Evolutionary conservation across 2,329 filamentous ascomycete genomes (phyloP).

Genomic region (Neonectria faginata): DNA sequence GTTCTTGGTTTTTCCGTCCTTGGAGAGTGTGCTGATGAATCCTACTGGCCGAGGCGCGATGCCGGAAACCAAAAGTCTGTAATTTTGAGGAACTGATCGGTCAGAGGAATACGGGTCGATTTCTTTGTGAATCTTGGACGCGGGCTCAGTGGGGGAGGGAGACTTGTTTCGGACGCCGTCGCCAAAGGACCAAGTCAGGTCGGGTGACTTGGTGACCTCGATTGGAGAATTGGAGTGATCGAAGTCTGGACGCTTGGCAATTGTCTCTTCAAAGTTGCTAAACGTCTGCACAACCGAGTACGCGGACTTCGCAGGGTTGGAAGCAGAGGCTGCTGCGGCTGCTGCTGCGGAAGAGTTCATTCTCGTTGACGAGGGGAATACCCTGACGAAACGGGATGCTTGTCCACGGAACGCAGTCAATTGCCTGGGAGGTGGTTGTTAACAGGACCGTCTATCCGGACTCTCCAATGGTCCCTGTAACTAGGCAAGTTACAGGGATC

Average conservation of each 20-base stretch:
- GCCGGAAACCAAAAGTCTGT: conserved; percentile 85
- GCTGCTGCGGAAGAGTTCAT: conserved; percentile 32
- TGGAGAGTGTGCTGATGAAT: conserved; percentile 64
- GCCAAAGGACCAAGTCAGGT: conserved; percentile 64
- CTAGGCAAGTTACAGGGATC: too few species aligned
- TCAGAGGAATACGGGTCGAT: conserved; percentile 83
- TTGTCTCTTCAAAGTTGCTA: conserved; percentile 39
- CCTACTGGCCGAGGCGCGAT: conserved; percentile 83
- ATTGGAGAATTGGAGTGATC: conserved; percentile 40
- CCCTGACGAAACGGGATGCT: not conserved
- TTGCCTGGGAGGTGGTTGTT: conserved; percentile 25
- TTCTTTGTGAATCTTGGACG: conserved; percentile 67
- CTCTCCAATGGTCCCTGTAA: not conserved
- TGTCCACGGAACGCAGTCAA: not conserved
- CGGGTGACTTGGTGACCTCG: conserved; percentile 47
- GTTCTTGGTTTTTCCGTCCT: conserved; percentile 73
- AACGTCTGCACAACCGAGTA: conserved; percentile 43
- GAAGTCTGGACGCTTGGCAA: conserved; percentile 41
- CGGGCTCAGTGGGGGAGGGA: not conserved
- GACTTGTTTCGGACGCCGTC: conserved; percentile 44
- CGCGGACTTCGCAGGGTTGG: conserved; percentile 22
- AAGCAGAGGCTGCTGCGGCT: conserved; percentile 7
- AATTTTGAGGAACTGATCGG: conserved; percentile 77
- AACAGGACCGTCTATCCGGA: not conserved
- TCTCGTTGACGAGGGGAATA: conserved; percentile 9